Conservation (phyloP, 2,329 filamentous ascomycete genomes). For the Aspergillus uvarum region DNA sequence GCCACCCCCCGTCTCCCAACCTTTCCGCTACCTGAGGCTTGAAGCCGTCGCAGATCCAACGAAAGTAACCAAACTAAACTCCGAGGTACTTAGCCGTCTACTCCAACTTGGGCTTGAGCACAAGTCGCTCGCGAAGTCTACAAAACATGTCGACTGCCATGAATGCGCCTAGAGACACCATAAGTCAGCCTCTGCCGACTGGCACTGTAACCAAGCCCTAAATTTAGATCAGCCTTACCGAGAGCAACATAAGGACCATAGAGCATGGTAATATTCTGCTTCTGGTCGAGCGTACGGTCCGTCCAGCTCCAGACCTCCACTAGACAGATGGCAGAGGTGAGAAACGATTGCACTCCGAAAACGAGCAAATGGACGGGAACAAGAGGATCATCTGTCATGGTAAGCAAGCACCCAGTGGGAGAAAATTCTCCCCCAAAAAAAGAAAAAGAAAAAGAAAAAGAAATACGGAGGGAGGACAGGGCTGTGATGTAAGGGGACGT, state of each 20-base stretch:
- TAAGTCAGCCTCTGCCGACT: neutral
- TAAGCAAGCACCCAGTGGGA: neutral
- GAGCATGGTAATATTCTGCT: slow-evolving; percentile 51
- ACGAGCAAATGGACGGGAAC: slow-evolving; percentile 61
- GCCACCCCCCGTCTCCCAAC: neutral
- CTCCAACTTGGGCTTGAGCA: slow-evolving; percentile 32
- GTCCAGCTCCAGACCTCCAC: slow-evolving; percentile 61
- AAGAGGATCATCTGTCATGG: slow-evolving; percentile 52
- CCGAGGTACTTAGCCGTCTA: slow-evolving; percentile 10
- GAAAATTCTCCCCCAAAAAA: too few relatives aligned
- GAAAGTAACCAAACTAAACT: too few relatives aligned
- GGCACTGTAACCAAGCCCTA: too few relatives aligned
- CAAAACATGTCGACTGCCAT: slow-evolving; percentile 42
- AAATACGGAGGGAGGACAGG: neutral
- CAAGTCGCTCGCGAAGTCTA: slow-evolving; percentile 30
- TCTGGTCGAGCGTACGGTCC: slow-evolving; percentile 46
- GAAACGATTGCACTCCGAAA: slow-evolving; percentile 58
- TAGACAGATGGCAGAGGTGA: slow-evolving; percentile 64
- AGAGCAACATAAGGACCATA: slow-evolving; percentile 59
- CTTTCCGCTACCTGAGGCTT: too few relatives aligned
- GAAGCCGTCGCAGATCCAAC: too few relatives aligned
- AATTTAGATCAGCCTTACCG: slow-evolving; percentile 44
- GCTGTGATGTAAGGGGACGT: slow-evolving; percentile 4
- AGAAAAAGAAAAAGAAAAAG: too few relatives aligned
- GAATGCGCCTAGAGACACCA: slow-evolving; percentile 30